Base-by-base conservation (phyloP, 2,329 filamentous ascomycete species). In the Eurotiales sp. region DNA sequence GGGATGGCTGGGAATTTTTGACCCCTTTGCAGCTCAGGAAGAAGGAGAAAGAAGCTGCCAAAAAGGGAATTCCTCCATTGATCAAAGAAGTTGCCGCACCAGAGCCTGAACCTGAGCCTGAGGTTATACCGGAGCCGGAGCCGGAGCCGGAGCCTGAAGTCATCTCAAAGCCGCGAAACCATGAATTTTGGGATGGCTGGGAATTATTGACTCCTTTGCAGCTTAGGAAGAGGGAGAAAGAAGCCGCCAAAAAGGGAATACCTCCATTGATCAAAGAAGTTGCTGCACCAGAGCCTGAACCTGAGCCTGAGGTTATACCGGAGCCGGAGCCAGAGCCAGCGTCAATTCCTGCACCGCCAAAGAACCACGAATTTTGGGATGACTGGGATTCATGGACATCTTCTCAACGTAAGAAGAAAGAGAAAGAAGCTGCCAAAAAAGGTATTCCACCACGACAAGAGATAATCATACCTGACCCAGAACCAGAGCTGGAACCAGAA, bases 91-190 rank as follows among this genome's bases (percentile, higher is more conserved):
- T 64, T 48, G 67, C n/a, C n/a, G n/a, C 69, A 47, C 61, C 64
- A 29, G 69, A 79, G 6, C 79, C 80, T 47, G 81, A 80, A 53
- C 77, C 76, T 53, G 83, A 83, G 61, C 80, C 81, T 22, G 65
- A 68, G 34, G 34, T 29, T 3, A 37, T 42, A 19, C 46, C 51
- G 52, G 73, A 54, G 54, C 54, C 62, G 47, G 64, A 61, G 50
- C 60, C 64, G 6, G 52, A 47, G 10, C 34, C 27, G 1, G 42
- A 30, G n/a, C 43, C 44, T 2, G 32, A n/a, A 52, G 8, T 51
- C 52, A 14, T 42, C 41, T 5, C 46, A 45, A 14, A 51, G 52
- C 12, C 44, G 51, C 32, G 36, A 44, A 51, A 54, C 12, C 44
- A 54, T 39, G 36, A 44, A n/a, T 52, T 54, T 12, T 52, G 48